Conservation (phyloP, 1,139 yeast genomes). For the Geotrichum australiense region DNA sequence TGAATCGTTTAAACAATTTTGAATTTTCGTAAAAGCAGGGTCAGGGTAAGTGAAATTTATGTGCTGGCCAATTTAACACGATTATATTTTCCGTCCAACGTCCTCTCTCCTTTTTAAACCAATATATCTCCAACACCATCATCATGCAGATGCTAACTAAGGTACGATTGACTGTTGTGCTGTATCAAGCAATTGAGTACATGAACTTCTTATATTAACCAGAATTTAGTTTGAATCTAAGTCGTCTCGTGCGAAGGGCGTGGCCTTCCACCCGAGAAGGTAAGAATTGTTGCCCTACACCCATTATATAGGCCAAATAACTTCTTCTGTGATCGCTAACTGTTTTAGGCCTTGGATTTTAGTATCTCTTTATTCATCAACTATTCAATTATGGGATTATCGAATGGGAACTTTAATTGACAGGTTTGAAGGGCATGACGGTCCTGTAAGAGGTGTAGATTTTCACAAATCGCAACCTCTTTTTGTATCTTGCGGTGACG, state of each 20-base stretch:
- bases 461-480: slow-evolving; percentile 98
- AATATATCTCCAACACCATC: slow-evolving; percentile 14
- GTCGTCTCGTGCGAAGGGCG: slow-evolving; percentile 97
- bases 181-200: neutral
- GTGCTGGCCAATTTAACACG: slow-evolving; percentile 9
- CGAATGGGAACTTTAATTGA: slow-evolving; percentile 98
- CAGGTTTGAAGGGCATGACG: slow-evolving; percentile 96
- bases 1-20: too few species aligned
- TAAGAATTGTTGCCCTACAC: slow-evolving; percentile 26
- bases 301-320: neutral
- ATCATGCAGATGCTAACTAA: slow-evolving; percentile 94
- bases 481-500: slow-evolving; percentile 97
- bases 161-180: slow-evolving; percentile 34
- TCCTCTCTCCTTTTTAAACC: slow-evolving; percentile 1
- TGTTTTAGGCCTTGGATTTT: slow-evolving; percentile 85
- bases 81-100: neutral
- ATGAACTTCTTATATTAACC: neutral
- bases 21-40: too few species aligned
- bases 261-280: slow-evolving; percentile 93
- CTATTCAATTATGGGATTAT: slow-evolving; percentile 97
- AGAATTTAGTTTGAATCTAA: slow-evolving; percentile 77
- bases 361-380: slow-evolving; percentile 89
- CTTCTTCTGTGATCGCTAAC: slow-evolving; percentile 7
- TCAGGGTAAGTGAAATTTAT: slow-evolving; percentile 7
- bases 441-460: slow-evolving; percentile 92